These are phyloP conservation scores for Populus hybrid DNA, from an alignment of 441 rosid species.

Conservation along the genomic window DNA sequence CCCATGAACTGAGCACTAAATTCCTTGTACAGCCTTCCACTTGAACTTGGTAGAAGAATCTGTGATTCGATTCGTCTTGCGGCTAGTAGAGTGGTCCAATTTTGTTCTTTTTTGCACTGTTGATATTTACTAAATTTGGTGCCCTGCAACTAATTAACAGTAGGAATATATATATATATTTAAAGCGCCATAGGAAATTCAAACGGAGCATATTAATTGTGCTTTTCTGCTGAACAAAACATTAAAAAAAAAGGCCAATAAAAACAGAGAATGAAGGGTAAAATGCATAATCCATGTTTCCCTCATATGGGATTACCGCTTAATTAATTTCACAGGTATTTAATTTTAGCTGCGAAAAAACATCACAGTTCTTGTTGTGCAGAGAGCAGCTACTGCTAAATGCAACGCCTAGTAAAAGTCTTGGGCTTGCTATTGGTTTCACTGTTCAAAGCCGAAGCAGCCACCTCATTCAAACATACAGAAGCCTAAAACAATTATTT, in stretches of 20 bases:
- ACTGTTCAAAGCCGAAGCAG: background rate
- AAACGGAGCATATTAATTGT: background rate
- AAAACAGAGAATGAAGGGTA: background rate
- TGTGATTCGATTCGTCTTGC: background rate
- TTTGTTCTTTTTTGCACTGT: background rate
- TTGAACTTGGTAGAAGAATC: constrained; percentile 31
- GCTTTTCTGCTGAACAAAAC: background rate
- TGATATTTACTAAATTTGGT: background rate
- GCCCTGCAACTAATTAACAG: background rate
- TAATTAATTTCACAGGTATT: background rate
- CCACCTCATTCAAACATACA: background rate
- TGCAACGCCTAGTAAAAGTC: background rate
- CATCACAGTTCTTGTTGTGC: background rate
- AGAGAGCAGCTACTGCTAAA: background rate
- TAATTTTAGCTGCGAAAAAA: background rate
- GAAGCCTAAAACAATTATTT: background rate
- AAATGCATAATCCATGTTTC: background rate
- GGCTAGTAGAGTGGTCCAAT: background rate
- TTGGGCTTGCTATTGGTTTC: background rate
- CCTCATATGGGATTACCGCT: background rate
- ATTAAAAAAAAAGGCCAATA: background rate
- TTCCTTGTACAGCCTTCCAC: constrained; percentile 26
- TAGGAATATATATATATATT: background rate
- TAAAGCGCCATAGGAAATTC: background rate
- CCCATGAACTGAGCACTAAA: constrained; percentile 27